Evolutionary conservation across 441 rosid species (phyloP).

Genomic region (Populus hybrid): DNA sequence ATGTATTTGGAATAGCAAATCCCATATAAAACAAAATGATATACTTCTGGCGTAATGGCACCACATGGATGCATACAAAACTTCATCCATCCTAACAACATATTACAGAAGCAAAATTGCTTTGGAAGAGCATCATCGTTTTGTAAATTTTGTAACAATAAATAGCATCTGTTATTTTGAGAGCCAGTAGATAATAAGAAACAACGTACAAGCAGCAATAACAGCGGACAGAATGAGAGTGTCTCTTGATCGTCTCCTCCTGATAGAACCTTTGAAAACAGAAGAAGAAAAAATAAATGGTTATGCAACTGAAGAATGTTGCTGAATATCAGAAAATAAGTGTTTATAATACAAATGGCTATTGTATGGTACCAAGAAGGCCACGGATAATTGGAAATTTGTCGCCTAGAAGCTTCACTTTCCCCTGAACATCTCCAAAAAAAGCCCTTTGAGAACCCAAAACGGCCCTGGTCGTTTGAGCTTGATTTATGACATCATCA

Average conservation of each 20-base stretch:
- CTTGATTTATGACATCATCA: conserved; percentile 92
- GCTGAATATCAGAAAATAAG: not conserved
- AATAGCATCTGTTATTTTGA: conserved; percentile 49
- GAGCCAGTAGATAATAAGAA: conserved; percentile 93
- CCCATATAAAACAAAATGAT: conserved; percentile 8
- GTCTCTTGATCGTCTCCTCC: conserved; percentile 80
- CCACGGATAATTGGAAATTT: conserved; percentile 84
- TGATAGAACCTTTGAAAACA: conserved; percentile 66
- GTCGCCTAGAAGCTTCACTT: conserved; percentile 80
- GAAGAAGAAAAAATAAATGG: conserved; percentile 2
- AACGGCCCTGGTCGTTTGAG: conserved; percentile 80
- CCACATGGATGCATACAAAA: conserved; percentile 12
- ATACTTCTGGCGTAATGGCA: conserved; percentile 17
- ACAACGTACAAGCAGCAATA: conserved; percentile 87
- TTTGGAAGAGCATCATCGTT: conserved; percentile 16
- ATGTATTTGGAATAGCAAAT: not conserved
- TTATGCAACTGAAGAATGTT: conserved; percentile 4
- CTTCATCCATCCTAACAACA: conserved; percentile 29
- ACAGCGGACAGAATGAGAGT: conserved; percentile 87
- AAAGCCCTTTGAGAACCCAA: conserved; percentile 85
- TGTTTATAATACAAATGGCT: conserved; percentile 1
- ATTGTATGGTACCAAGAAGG: conserved; percentile 60
- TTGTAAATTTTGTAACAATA: conserved; percentile 10
- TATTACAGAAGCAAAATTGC: conserved; percentile 35
- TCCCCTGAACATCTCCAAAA: conserved; percentile 93